Evolutionary conservation across 306 rosid species (phyloP).

Genomic region (Lagenaria siceraria): DNA sequence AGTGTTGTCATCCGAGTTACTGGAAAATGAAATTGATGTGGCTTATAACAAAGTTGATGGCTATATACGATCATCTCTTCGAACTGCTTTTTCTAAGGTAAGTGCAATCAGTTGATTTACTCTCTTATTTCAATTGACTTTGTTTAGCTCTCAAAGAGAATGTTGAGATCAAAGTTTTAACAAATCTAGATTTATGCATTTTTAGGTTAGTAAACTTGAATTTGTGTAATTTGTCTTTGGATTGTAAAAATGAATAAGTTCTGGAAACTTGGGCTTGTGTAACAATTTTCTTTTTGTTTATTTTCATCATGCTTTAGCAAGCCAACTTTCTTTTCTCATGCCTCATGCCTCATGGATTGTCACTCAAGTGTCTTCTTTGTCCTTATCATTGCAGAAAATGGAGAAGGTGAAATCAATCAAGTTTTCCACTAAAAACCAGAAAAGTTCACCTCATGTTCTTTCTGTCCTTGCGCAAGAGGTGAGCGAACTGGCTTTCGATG

Average conservation of each 20-base stretch:
- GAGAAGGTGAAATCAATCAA: slow-evolving; percentile 44
- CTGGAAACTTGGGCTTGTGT: not conserved
- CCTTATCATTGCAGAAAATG: slow-evolving; percentile 47
- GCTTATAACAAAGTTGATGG: slow-evolving; percentile 44
- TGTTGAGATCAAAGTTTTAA: not conserved
- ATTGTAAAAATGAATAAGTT: no score
- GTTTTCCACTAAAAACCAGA: slow-evolving; percentile 45
- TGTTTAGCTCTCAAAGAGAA: not conserved
- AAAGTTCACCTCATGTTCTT: slow-evolving; percentile 35
- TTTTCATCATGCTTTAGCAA: not conserved
- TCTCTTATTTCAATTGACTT: not conserved
- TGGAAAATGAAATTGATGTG: slow-evolving; percentile 41
- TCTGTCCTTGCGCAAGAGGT: slow-evolving; percentile 55
- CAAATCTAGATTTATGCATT: not conserved
- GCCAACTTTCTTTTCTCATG: not conserved
- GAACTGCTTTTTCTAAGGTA: slow-evolving; percentile 67
- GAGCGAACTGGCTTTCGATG: slow-evolving; percentile 52
- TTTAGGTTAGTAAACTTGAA: not conserved
- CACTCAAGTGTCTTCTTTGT: slow-evolving; percentile 22
- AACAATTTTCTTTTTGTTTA: not conserved
- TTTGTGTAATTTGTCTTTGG: not conserved
- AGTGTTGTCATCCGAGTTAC: slow-evolving; percentile 53
- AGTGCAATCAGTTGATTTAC: slow-evolving; percentile 25
- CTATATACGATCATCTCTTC: slow-evolving; percentile 70
- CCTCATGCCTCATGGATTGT: not conserved